Conservation (phyloP, 2,329 filamentous ascomycete genomes). For the Alternaria viburni region DNA sequence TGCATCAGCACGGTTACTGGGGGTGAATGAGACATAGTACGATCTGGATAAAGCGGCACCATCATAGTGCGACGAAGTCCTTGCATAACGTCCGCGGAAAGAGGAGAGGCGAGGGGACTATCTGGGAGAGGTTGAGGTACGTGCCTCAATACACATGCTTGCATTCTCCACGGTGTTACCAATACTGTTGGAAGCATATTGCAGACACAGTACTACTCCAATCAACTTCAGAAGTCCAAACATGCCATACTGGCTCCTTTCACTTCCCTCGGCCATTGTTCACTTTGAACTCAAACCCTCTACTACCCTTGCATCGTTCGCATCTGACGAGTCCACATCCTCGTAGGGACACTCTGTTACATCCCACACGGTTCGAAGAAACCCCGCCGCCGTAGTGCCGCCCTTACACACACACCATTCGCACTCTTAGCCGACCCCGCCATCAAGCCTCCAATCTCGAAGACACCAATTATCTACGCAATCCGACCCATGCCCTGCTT, state of each 20-base stretch:
- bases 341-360: constrained; percentile 7
- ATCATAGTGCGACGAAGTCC: constrained; percentile 23
- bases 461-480: constrained; percentile 28
- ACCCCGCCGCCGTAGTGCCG: constrained; percentile 21
- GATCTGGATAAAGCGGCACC: constrained; percentile 19
- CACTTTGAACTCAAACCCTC: neutral
- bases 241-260: neutral
- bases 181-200: neutral
- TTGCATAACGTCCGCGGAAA: constrained; percentile 26
- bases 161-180: neutral
- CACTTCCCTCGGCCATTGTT: neutral
- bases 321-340: neutral
- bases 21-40: constrained; percentile 20
- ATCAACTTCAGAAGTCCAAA: neutral
- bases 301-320: neutral
- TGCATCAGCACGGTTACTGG: constrained; percentile 10
- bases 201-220: neutral
- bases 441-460: constrained; percentile 20
- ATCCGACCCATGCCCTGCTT: constrained; percentile 18
- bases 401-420: constrained; percentile 15
- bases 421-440: constrained; percentile 25
- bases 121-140: constrained; percentile 17
- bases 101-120: constrained; percentile 29
- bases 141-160: constrained; percentile 7
- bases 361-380: constrained; percentile 3